These are phyloP conservation scores for Leptomonas pyrrhocoris DNA, from an alignment of 208 protist genomes.

Conservation along the genomic window DNA sequence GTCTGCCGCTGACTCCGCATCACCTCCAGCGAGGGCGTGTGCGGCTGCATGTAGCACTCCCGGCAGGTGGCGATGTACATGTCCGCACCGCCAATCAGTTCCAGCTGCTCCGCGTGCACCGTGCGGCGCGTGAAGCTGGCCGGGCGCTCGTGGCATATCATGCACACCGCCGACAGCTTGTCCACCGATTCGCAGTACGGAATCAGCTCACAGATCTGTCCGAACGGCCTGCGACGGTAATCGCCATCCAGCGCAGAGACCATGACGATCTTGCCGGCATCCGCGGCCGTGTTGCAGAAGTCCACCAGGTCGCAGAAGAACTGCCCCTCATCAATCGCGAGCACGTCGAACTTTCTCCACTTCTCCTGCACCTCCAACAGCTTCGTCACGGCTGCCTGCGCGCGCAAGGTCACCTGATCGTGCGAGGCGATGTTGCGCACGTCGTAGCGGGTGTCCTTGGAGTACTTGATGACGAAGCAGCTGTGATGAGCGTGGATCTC, in stretches of 20 bases:
- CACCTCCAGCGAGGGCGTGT: slow-evolving; percentile 31
- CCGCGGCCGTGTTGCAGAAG: slow-evolving; percentile 85
- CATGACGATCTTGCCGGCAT: slow-evolving; percentile 93
- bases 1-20: slow-evolving; percentile 31
- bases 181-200: slow-evolving; percentile 86
- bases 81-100: slow-evolving; percentile 94
- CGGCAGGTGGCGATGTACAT: slow-evolving; percentile 95
- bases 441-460: slow-evolving; percentile 87
- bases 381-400: slow-evolving; percentile 58
- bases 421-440: slow-evolving; percentile 80
- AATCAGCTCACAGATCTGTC: slow-evolving; percentile 83
- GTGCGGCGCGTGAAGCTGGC: slow-evolving; percentile 91
- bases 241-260: slow-evolving; percentile 95
- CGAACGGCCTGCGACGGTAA: slow-evolving; percentile 92
- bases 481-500: slow-evolving; percentile 75
- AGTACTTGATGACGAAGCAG: slow-evolving; percentile 94
- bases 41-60: slow-evolving; percentile 62
- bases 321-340: slow-evolving; percentile 94
- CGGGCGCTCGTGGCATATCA: slow-evolving; percentile 74
- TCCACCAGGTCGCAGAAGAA: slow-evolving; percentile 94
- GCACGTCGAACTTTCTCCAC: slow-evolving; percentile 84
- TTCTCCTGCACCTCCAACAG: slow-evolving; percentile 64
- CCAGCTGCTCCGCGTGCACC: slow-evolving; percentile 55
- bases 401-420: slow-evolving; percentile 67
- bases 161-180: slow-evolving; percentile 94